Conservation (phyloP, 108 stramenopile species). For the Cyclostephanos tholiformis region DNA sequence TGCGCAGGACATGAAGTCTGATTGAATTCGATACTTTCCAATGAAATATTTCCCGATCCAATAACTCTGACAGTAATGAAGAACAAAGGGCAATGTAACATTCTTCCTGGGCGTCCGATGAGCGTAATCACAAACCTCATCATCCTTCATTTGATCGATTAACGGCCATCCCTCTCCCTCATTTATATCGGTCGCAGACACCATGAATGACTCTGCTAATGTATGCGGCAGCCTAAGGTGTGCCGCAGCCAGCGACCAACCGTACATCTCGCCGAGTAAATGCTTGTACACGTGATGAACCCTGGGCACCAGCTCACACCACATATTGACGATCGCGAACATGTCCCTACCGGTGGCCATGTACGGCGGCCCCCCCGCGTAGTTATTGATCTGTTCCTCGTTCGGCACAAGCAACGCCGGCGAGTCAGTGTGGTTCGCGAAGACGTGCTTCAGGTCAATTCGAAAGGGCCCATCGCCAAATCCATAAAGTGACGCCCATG, state of each 20-base stretch:
- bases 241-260: conserved; percentile 86
- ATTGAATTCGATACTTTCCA: conserved; percentile 73
- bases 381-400: conserved; percentile 49
- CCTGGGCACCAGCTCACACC: conserved; percentile 68
- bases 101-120: conserved; percentile 28
- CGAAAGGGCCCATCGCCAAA: conserved; percentile 79
- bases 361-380: conserved; percentile 81
- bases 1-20: conserved; percentile 72
- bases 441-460: conserved; percentile 55
- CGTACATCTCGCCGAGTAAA: conserved; percentile 92
- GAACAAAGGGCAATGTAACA: conserved; percentile 46
- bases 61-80: conserved; percentile 67
- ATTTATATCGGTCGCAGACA: conserved; percentile 57
- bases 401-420: conserved; percentile 44
- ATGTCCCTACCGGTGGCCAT: conserved; percentile 75
- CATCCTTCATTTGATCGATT: conserved; percentile 44
- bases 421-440: conserved; percentile 48
- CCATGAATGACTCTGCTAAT: conserved; percentile 71
- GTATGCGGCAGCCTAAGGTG: conserved; percentile 68
- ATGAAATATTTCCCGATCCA: too few relatives aligned
- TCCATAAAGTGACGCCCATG: conserved; percentile 90
- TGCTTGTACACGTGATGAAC: conserved; percentile 66
- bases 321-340: conserved; percentile 65
- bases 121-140: conserved; percentile 60
- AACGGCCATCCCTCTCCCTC: conserved; percentile 69